Evolutionary conservation across 768 basidiomycete species (phyloP).

Genomic region (Trametes elegans): DNA sequence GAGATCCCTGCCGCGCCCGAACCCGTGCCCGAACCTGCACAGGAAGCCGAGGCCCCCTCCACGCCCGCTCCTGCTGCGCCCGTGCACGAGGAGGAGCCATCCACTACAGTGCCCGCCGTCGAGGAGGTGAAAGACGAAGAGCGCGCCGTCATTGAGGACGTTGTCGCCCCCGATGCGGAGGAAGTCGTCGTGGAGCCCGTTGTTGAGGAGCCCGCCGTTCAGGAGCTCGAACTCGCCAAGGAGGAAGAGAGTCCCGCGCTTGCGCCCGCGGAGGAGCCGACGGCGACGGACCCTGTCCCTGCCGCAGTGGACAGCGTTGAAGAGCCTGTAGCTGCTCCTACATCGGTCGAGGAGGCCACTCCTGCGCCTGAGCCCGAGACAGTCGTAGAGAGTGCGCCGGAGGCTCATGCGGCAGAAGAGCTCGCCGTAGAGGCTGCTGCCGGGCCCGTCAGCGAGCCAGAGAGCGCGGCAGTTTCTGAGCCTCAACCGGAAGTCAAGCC

Average conservation of each 20-base stretch:
- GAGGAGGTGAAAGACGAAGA: constrained; percentile 9
- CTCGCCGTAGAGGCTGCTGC: background rate
- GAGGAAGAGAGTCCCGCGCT: background rate
- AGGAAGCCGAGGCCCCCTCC: background rate
- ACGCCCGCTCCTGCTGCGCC: background rate
- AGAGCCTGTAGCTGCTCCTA: background rate
- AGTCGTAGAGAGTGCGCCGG: no score
- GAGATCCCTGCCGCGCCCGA: background rate
- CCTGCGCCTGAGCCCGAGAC: no score
- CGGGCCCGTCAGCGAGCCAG: background rate
- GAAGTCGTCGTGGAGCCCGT: background rate
- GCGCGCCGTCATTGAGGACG: background rate
- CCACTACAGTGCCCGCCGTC: background rate
- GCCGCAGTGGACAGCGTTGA: background rate
- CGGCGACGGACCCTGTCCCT: no score
- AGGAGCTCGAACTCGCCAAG: background rate
- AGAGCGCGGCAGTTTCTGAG: background rate
- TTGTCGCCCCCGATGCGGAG: background rate
- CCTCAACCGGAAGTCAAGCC: background rate
- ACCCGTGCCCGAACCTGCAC: background rate
- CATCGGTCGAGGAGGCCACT: background rate
- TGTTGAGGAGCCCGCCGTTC: background rate
- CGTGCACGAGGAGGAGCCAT: constrained; percentile 1
- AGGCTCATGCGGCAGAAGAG: background rate
- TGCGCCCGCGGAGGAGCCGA: background rate